These are phyloP conservation scores for Pythium apleroticum DNA, from an alignment of 352 stramenopile genomes.

Conservation along the genomic window DNA sequence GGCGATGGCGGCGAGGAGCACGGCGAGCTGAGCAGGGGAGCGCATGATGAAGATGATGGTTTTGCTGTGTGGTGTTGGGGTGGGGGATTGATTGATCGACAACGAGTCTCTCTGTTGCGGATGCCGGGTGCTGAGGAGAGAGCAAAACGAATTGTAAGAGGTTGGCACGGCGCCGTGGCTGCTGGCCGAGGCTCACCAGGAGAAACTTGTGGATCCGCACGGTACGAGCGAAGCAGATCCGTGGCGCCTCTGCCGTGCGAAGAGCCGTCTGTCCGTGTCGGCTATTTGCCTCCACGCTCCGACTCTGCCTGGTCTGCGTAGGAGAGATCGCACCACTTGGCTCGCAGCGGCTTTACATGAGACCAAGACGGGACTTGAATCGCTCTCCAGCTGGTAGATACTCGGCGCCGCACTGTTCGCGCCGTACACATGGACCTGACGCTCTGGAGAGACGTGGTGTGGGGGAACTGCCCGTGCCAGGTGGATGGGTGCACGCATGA, in stretches of 20 bases:
- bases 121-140: conserved; percentile 22
- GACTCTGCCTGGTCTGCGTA: conserved; percentile 13
- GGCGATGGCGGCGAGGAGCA: conserved; percentile 16
- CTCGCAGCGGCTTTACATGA: not conserved
- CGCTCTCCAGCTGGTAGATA: not conserved
- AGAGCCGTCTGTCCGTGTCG: not conserved
- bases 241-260: not conserved
- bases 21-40: conserved; percentile 23
- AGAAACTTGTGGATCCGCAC: conserved; percentile 2
- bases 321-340: not conserved
- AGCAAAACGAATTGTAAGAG: conserved; percentile 36
- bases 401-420: not conserved
- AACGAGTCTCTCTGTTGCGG: conserved; percentile 6
- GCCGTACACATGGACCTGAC: not conserved
- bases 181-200: conserved; percentile 1
- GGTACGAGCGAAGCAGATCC: not conserved
- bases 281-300: not conserved
- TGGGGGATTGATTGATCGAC: not conserved
- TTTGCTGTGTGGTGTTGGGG: conserved; percentile 10
- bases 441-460: not conserved
- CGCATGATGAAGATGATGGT: conserved; percentile 12
- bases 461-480: not conserved
- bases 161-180: not conserved
- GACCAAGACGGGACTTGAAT: not conserved
- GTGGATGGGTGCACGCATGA: not conserved